These are phyloP conservation scores for Grifola frondosa DNA, from an alignment of 1,284 basidiomycete genomes.

Conservation along the genomic window DNA sequence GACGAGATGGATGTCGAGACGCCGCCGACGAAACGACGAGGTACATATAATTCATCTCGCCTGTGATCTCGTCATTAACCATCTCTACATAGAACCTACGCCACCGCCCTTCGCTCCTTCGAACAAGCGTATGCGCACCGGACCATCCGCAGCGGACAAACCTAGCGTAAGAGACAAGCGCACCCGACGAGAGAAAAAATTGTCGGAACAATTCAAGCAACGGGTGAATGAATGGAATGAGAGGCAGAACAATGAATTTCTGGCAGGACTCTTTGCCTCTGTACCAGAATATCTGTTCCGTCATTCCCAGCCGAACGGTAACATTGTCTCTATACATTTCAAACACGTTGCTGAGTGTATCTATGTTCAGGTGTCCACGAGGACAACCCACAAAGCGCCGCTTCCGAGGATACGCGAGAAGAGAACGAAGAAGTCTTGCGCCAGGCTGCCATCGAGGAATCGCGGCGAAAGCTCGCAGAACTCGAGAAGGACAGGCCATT, in stretches of 20 bases:
- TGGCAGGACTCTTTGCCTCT: slow-evolving; percentile 38
- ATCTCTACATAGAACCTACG: no score
- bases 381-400: not conserved
- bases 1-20: no score
- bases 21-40: no score
- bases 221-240: slow-evolving; percentile 39
- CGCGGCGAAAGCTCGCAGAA: slow-evolving; percentile 64
- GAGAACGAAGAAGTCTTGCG: slow-evolving; percentile 38
- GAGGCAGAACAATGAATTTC: slow-evolving; percentile 26
- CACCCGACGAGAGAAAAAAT: slow-evolving; percentile 38
- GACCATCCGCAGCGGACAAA: slow-evolving; percentile 35
- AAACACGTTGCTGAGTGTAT: not conserved
- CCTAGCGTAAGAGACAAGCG: slow-evolving; percentile 40
- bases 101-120: no score
- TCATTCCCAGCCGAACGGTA: not conserved
- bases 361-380: not conserved
- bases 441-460: slow-evolving; percentile 56
- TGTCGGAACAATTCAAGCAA: slow-evolving; percentile 6
- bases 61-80: no score
- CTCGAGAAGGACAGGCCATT: slow-evolving; percentile 64
- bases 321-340: not conserved
- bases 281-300: slow-evolving; percentile 4
- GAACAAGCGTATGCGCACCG: slow-evolving; percentile 15
- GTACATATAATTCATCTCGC: no score
- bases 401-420: slow-evolving; percentile 11